Evolutionary conservation across 73 alveolate genomes (phyloP).

Genomic region (Paramecium pentaurelia): DNA sequence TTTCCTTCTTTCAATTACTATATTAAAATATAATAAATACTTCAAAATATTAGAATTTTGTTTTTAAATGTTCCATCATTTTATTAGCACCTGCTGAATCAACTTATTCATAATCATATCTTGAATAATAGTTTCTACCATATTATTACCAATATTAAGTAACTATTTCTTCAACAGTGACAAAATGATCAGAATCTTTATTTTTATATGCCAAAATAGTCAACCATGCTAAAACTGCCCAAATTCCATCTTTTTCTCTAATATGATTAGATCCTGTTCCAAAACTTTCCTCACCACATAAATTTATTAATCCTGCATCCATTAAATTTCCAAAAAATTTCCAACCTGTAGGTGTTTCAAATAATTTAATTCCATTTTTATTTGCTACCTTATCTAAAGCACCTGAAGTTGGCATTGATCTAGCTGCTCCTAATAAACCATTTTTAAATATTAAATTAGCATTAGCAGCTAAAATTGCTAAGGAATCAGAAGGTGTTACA

Average conservation of each 20-base stretch:
- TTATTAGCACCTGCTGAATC: constrained; percentile 91
- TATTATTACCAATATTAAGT: constrained; percentile 93
- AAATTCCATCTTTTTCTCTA: constrained; percentile 99
- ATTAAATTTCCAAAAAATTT: constrained; percentile 94
- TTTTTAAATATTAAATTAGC: constrained; percentile 79
- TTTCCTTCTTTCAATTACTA: constrained; percentile 76
- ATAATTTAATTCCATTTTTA: constrained; percentile 82
- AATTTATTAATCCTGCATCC: constrained; percentile 96
- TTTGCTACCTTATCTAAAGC: constrained; percentile 98
- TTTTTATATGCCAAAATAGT: constrained; percentile 94
- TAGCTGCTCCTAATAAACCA: constrained; percentile 97
- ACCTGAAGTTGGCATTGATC: constrained; percentile 99
- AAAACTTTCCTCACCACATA: constrained; percentile 99
- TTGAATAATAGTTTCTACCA: constrained; percentile 98
- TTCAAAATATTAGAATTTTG: constrained; percentile 62
- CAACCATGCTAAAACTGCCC: constrained; percentile 99
- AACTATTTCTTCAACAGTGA: constrained; percentile 89
- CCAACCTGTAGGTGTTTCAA: constrained; percentile 98
- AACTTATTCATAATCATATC: constrained; percentile 98
- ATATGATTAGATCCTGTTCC: constrained; percentile 99
- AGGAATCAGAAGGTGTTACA: constrained; percentile 97
- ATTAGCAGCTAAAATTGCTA: constrained; percentile 96
- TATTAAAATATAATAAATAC: constrained; percentile 63
- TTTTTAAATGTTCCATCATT: constrained; percentile 77
- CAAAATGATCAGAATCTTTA: constrained; percentile 77